Base-by-base conservation (phyloP, 2,329 filamentous ascomycete genomes). In the Aspergillus alliaceus region DNA sequence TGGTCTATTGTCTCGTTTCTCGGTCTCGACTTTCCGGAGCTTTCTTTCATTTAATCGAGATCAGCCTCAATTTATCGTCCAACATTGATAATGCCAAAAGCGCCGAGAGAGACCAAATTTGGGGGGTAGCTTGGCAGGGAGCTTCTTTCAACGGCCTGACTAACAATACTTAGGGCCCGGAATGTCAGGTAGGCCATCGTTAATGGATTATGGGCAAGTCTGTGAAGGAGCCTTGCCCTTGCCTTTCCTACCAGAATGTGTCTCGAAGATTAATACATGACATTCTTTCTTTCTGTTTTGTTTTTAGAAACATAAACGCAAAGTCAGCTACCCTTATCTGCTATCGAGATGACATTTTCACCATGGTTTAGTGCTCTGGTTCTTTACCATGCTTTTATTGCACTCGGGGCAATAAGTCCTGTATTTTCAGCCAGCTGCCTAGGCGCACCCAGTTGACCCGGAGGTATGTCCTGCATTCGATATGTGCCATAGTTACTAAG, bases 401-500 rank as follows among this genome's bases (percentile, higher is more conserved):
- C 31, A 32, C 47, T 15, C 46, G 53, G 35, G 53, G 20, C 24
- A 53, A 53, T 2, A 64, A 62, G 31, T 5, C n/a, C 8, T 64
- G 61, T 31, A n/a, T 56, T 7, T 62, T 60, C 29, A 54, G 48
- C 18, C 53, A 40, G 11, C 39, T 54, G 31, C 60, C 56, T 0
- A 56, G 50, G 5, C 59, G 62, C 5, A 63, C 60, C 2, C 62
- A 59, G 25, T 32, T 64, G 39, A 64, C 62, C 9, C 40, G 62
- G 25, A 63, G 54, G 59, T 62, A 35, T 51, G 56, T 34, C 6
- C 5, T 51, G 32, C 3, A 22, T 25, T 9, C 11, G 5, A 12
- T 22, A 12, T 20, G 12, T 6, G 5, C 4, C 9, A 15, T 1
- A 7, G 12, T 11, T 11, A 18, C 25, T 20, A 5, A 29, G 8